These are phyloP conservation scores for Mortierella sp. DNA, from an alignment of 371 early-diverging fungal species.

Conservation along the genomic window DNA sequence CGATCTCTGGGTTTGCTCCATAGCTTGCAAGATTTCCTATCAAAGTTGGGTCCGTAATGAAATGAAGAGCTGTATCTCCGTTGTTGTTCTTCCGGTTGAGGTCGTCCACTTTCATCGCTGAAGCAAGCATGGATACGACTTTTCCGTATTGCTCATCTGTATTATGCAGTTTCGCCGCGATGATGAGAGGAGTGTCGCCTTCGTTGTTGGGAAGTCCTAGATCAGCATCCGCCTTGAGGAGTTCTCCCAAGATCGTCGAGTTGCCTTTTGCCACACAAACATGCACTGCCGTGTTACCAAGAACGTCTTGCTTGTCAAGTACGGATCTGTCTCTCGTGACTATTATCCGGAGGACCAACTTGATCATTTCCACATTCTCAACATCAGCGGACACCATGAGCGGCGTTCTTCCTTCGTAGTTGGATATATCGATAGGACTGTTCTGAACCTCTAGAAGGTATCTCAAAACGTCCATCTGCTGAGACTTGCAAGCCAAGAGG, in stretches of 20 bases:
- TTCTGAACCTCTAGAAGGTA: constrained; percentile 40
- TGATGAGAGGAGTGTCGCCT: constrained; percentile 38
- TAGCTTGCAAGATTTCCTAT: constrained; percentile 20
- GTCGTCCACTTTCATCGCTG: constrained; percentile 20
- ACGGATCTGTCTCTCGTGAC: constrained; percentile 5
- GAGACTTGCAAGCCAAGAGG: constrained; percentile 56
- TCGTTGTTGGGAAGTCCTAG: constrained; percentile 41
- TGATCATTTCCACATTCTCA: constrained; percentile 45
- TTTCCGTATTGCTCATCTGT: neutral
- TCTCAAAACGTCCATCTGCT: constrained; percentile 47
- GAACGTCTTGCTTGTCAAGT: constrained; percentile 47
- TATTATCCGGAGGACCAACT: constrained; percentile 33
- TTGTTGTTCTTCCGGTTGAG: constrained; percentile 42
- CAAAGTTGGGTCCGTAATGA: constrained; percentile 38
- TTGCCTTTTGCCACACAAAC: constrained; percentile 11
- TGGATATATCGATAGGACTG: constrained; percentile 24
- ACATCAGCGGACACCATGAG: constrained; percentile 57
- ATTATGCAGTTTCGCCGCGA: constrained; percentile 24
- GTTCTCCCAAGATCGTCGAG: constrained; percentile 6
- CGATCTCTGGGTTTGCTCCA: constrained; percentile 33
- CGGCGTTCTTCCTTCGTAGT: constrained; percentile 57
- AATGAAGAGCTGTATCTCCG: constrained; percentile 59
- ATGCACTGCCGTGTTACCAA: constrained; percentile 59
- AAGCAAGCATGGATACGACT: constrained; percentile 11
- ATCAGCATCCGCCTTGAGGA: constrained; percentile 19